phyloP scores from a whole-genome alignment of 1,284 basidiomycete genomes.

The Marasmius oreades region DNA sequence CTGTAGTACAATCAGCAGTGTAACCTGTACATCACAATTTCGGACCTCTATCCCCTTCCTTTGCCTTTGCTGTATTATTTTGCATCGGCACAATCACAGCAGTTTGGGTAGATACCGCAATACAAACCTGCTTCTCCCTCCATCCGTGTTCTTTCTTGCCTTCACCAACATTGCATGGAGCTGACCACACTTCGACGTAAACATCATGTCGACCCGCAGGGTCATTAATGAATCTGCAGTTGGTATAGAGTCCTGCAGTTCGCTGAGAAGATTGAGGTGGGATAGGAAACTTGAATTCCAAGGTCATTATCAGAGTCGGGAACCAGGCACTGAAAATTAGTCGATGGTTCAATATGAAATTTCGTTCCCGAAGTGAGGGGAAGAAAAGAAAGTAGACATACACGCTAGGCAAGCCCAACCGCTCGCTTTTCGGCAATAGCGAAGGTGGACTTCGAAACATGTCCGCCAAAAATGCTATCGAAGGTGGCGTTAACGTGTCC shows the following conservation, averaged over 20 bases:
- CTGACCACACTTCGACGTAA: conserved; percentile 61
- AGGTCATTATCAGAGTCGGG: conserved; percentile 53
- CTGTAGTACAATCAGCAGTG: no score
- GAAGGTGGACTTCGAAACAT: conserved; percentile 40
- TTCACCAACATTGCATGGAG: conserved; percentile 50
- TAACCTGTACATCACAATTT: not conserved
- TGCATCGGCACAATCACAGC: conserved; percentile 42
- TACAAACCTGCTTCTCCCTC: conserved; percentile 58
- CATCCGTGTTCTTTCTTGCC: conserved; percentile 40
- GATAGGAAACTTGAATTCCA: conserved; percentile 60
- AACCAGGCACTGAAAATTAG: conserved; percentile 43
- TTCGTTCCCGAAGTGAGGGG: no score
- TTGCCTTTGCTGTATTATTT: not conserved
- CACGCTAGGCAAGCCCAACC: conserved; percentile 25
- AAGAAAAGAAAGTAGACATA: conserved; percentile 14
- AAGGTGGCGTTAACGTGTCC: conserved; percentile 42
- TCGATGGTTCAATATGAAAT: not conserved
- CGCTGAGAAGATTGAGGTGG: conserved; percentile 40
- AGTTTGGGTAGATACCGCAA: conserved; percentile 61
- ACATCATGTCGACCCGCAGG: conserved; percentile 53
- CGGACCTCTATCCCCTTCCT: not conserved
- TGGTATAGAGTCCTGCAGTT: conserved; percentile 52
- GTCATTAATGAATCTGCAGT: conserved; percentile 44
- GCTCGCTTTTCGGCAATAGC: conserved; percentile 39
- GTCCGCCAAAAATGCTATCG: conserved; percentile 55